A percentile compares a stretch with the other conserved stretches of the same genome.
Conservation (phyloP, 1,284 basidiomycete genomes). For the Naganishia sp. region DNA sequence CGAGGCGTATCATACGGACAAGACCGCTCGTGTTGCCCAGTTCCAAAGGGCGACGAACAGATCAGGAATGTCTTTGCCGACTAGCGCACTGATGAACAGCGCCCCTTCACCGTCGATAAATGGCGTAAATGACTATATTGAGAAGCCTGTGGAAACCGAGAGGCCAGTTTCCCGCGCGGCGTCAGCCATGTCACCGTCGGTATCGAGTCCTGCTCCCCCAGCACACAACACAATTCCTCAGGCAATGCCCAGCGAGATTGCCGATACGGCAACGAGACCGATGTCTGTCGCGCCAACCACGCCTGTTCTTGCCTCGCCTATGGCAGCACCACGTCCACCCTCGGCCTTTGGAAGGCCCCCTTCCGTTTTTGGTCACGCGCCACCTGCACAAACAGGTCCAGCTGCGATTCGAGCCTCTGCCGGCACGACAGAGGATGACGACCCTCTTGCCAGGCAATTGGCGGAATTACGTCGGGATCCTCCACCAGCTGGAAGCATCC, state of each 20-base stretch:
- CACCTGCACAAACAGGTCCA: conserved; percentile 31
- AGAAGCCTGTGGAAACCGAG: background rate
- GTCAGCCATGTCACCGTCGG: background rate
- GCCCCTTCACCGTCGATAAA: conserved; percentile 18
- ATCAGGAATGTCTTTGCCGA: conserved; percentile 27
- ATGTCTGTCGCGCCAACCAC: background rate
- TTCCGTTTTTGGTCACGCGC: conserved; percentile 24
- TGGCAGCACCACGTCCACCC: conserved; percentile 24
- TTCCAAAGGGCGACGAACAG: conserved; percentile 48
- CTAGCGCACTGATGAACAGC: conserved; percentile 28
- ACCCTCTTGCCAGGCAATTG: conserved; percentile 75
- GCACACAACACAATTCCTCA: background rate
- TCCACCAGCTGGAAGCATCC: conserved; percentile 47
- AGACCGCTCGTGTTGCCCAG: conserved; percentile 46
- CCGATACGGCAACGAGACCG: background rate
- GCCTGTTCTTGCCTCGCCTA: background rate
- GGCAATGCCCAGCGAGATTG: background rate
- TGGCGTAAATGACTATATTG: background rate
- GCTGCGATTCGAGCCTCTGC: conserved; percentile 35
- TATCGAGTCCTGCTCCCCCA: background rate
- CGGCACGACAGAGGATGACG: conserved; percentile 59
- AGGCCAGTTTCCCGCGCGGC: conserved; percentile 6
- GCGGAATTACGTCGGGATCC: conserved; percentile 57
- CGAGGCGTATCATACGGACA: conserved; percentile 48
- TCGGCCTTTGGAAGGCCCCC: conserved; percentile 31